Evolutionary conservation across 768 basidiomycete genomes (phyloP), one percentile per base, ranked within the genome.

Genomic region (Termitomyces sp.): DNA sequence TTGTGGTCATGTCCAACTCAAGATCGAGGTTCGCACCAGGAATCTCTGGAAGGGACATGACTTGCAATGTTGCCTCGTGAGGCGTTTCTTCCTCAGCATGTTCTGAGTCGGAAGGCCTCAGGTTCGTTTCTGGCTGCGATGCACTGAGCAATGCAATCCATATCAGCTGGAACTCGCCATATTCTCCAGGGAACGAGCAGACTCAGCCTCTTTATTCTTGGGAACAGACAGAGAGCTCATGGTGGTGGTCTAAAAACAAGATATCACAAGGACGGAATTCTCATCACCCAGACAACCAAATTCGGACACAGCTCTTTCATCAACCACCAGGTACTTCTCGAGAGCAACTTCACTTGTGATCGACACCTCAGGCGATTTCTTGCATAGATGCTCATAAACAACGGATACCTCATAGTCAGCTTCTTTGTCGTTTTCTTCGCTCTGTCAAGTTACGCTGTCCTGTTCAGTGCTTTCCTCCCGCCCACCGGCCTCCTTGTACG

Each of bases 381-480:
- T 42, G n/a, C 24, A 26, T 26, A 52, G 57, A 54, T 58, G 53
- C 16, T n/a, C 16, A 20, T 63, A 42, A 68, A 75, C 58, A 62
- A 64, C 28, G 86, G 85, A 16, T 77, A 82, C 66, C 61, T 77
- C 59, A 69, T 84, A 63, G 64, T 88, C 55, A 62, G 66, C 35
- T 63, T 75, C 30, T 78, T 86, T 42, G 58, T 72, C 32, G 47
- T 78, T 13, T 86, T 89, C 70, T 82, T 89, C 65, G 58, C 76
- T 18, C 20, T 85, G 47, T 82, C 81, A 43, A 78, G 76, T 61
- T 86, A 89, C 71, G 84, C 85, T 26, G 71, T 86, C 45, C 73
- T 91, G 38, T 76, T 89, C 66, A 84, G 85, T 65, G 78, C 85
- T 44, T 83, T 90, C 66, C 63, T 85, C 46, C 85, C 87, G 45